phyloP scores from a whole-genome alignment of 257 asterid species.

The Prunella vulgaris region DNA sequence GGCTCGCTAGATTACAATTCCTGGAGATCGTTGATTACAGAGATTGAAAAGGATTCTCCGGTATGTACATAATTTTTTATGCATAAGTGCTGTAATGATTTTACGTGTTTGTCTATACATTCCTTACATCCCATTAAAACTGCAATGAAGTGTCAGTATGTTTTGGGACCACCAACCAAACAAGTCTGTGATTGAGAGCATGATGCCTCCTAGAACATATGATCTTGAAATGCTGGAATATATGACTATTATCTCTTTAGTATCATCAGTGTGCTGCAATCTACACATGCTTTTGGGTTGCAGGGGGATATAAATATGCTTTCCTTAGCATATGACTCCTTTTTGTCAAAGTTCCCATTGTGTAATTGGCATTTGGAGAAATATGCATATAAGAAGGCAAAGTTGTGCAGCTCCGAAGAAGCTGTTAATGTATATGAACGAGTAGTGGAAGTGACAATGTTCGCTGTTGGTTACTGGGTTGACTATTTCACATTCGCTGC shows the following conservation, averaged over 20 bases:
- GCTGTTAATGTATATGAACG: constrained; percentile 71
- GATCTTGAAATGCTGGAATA: constrained; percentile 40
- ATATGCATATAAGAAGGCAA: constrained; percentile 65
- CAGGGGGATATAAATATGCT: constrained; percentile 70
- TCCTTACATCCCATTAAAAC: not conserved
- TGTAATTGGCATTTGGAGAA: constrained; percentile 87
- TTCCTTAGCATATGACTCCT: constrained; percentile 64
- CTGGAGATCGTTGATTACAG: constrained; percentile 60
- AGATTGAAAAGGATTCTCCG: constrained; percentile 47
- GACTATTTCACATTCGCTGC: constrained; percentile 65
- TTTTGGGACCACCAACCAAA: not conserved
- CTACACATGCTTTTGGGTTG: constrained; percentile 20
- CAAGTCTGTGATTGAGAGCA: not conserved
- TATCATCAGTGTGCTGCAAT: constrained; percentile 17
- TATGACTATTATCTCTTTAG: constrained; percentile 45
- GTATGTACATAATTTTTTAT: constrained; percentile 35
- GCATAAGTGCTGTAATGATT: not conserved
- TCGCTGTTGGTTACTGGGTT: constrained; percentile 80
- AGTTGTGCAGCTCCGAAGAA: constrained; percentile 48
- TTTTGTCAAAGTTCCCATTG: constrained; percentile 68
- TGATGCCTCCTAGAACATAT: not conserved
- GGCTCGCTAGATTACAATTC: constrained; percentile 52
- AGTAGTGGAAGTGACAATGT: constrained; percentile 49
- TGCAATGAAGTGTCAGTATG: not conserved
- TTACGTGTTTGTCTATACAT: not conserved